These are phyloP conservation scores for Lolium rigidum DNA, from an alignment of 176 grass and related monocot species.

Conservation along the genomic window DNA sequence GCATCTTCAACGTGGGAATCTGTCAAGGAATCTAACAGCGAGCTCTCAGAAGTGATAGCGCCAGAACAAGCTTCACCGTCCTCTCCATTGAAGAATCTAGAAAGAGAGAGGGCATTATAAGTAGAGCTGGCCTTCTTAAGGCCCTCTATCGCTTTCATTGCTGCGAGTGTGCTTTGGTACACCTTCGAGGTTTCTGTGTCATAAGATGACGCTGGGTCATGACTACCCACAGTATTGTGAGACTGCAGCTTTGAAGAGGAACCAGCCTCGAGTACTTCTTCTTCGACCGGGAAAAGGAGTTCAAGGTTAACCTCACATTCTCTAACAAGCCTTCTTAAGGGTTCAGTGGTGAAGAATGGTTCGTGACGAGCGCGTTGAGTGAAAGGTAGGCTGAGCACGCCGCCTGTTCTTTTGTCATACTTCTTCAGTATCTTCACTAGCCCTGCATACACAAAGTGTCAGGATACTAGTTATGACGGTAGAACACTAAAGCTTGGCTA, in stretches of 20 bases:
- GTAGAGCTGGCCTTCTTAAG: conserved; percentile 91
- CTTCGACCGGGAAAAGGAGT: conserved; percentile 87
- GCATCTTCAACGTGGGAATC: conserved; percentile 64
- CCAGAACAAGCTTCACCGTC: conserved; percentile 74
- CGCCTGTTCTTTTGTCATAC: conserved; percentile 95
- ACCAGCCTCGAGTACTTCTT: conserved; percentile 80
- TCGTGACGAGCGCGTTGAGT: conserved; percentile 87
- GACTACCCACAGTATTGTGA: conserved; percentile 4
- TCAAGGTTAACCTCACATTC: conserved; percentile 94
- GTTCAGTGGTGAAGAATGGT: conserved; percentile 95
- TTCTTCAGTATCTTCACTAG: conserved; percentile 95
- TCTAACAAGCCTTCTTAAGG: conserved; percentile 80
- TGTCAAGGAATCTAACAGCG: conserved; percentile 50
- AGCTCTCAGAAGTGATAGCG: conserved; percentile 80
- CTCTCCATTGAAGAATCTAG: conserved; percentile 80
- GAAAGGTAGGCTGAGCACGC: conserved; percentile 82
- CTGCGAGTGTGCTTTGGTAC: conserved; percentile 82
- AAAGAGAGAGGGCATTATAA: conserved; percentile 76
- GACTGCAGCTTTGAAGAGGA: conserved; percentile 46
- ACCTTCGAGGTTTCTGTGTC: conserved; percentile 61
- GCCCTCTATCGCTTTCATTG: conserved; percentile 87
- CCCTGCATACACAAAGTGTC: conserved; percentile 55
- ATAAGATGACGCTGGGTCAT: conserved; percentile 40
- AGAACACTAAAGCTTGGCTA: not conserved
- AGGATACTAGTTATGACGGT: not conserved